Evolutionary conservation across 371 early-diverging fungal species (phyloP).

Genomic region (Dichotomocladium elegans): DNA sequence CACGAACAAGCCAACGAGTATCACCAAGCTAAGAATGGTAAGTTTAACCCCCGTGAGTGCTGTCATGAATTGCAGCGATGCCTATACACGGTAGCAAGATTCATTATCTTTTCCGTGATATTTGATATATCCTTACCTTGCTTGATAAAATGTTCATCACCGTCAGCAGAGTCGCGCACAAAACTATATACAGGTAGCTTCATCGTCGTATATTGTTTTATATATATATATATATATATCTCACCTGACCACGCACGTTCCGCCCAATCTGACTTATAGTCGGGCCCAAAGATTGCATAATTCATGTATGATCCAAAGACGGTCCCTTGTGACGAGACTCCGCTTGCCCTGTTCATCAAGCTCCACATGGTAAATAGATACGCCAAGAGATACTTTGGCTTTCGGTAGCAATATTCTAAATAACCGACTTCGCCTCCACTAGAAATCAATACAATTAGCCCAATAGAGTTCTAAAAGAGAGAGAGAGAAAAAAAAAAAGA

Average conservation of each 20-base stretch:
- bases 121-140: constrained; percentile 3
- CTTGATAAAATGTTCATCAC: constrained; percentile 24
- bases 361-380: constrained; percentile 39
- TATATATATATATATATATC: background rate
- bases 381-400: constrained; percentile 34
- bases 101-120: background rate
- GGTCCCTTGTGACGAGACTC: constrained; percentile 39
- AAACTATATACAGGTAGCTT: constrained; percentile 11
- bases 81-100: background rate
- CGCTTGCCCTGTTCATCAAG: constrained; percentile 33
- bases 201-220: background rate
- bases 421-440: constrained; percentile 48
- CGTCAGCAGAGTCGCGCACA: constrained; percentile 24
- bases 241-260: constrained; percentile 40
- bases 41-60: constrained; percentile 28
- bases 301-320: constrained; percentile 43
- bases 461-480: no score
- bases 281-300: constrained; percentile 33
- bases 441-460: background rate
- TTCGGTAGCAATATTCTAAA: constrained; percentile 34
- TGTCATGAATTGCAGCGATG: constrained; percentile 25
- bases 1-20: constrained; percentile 23
- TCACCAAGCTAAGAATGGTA: constrained; percentile 19
- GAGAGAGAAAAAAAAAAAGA: no score
- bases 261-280: constrained; percentile 22